These are phyloP conservation scores for Acacia pycnantha DNA, from an alignment of 331 rosid genomes.

Conservation along the genomic window DNA sequence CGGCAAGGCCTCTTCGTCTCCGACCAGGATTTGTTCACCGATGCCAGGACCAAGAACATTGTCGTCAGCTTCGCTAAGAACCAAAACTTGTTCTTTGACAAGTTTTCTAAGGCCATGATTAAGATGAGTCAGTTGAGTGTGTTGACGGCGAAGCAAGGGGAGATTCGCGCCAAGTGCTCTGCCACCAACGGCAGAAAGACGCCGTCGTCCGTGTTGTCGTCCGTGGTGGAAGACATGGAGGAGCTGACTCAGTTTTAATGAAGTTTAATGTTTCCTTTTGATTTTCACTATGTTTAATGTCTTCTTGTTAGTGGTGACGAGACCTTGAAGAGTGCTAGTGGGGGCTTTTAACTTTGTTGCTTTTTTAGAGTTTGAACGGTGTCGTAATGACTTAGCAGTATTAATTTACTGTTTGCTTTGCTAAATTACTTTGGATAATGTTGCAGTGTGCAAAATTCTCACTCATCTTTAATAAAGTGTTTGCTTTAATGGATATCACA, in stretches of 20 bases:
- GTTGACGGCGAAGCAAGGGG: conserved; percentile 49
- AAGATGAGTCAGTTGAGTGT: conserved; percentile 45
- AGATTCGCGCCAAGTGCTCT: conserved; percentile 47
- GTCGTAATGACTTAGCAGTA: background rate
- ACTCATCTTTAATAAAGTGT: background rate
- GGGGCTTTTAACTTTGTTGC: background rate
- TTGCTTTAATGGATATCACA: background rate
- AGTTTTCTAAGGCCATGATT: conserved; percentile 41
- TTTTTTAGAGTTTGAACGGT: background rate
- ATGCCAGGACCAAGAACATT: conserved; percentile 42
- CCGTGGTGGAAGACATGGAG: conserved; percentile 17
- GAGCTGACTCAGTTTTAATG: background rate
- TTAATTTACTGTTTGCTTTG: background rate
- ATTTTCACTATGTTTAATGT: background rate
- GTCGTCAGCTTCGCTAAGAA: conserved; percentile 49
- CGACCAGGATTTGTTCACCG: conserved; percentile 54
- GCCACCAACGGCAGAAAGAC: conserved; percentile 15
- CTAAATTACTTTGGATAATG: background rate
- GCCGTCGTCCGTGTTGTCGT: background rate
- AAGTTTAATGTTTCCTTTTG: background rate
- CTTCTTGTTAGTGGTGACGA: background rate
- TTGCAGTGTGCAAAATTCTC: background rate
- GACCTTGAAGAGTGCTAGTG: background rate
- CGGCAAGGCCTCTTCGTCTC: conserved; percentile 64
- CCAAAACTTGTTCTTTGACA: conserved; percentile 50